Evolutionary conservation across 1,139 yeast genomes (phyloP), one percentile per base, ranked within the genome.

Genomic region (Yamadazyma diddensiae): DNA sequence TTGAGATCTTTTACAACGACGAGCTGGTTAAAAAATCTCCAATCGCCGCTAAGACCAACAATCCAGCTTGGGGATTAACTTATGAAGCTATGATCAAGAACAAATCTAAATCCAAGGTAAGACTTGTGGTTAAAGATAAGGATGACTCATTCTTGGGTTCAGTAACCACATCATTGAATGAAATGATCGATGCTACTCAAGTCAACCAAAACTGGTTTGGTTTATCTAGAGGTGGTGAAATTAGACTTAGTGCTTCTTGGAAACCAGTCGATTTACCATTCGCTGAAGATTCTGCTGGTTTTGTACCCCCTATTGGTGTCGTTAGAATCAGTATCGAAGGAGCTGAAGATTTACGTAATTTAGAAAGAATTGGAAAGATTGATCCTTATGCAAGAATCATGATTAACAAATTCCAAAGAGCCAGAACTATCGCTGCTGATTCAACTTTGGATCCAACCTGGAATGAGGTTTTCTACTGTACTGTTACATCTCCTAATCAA

Each of bases 271-370:
- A 74, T 22, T 37, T 46, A 19, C 41, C 44, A 29, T 70, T 75
- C 27, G 76, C 80, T 10, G 65, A 78, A 33, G 88, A 87, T 45
- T 64, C 84, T 15, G 79, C 83, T 47, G 90, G 88, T 30, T 90
- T 87, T 62, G 77, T 87, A 18, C 90, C 90, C 39, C 98, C 98
- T 33, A 82, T 90, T 53, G 98, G 98, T 52, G 94, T 83, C 24
- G 70, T 90, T 10, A 79, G 97, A 52, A 70, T 92, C 34, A 74
- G 79, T 45, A 58, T 92, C 41, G 76, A 76, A 46, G 73, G 72
- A 41, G 97, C 94, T 27, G 74, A 71, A 37, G 82, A 79, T 39
- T 72, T 92, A 50, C 76, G 84, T 41, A 92, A 92, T 58, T 71
- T 88, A 59, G 97, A 90, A 56, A 81, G 78, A 36, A 73, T 92